These are phyloP conservation scores for Macrolepiota fuliginosa DNA, from an alignment of 768 basidiomycete species.

Conservation along the genomic window DNA sequence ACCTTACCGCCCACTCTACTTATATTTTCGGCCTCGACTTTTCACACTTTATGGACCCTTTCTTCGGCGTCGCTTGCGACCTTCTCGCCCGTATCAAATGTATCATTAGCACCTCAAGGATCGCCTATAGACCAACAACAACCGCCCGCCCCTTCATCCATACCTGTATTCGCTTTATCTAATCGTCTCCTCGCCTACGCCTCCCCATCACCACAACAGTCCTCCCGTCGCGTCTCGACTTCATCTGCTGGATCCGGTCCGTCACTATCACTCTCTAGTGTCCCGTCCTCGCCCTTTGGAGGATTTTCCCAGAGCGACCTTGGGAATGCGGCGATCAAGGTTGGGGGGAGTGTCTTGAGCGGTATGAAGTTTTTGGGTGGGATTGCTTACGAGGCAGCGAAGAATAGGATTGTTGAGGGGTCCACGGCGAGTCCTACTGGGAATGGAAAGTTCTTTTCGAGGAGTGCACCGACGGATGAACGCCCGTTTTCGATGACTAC, in stretches of 20 bases:
- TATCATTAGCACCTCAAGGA: conserved; percentile 14
- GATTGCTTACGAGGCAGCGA: conserved; percentile 53
- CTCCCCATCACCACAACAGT: conserved; percentile 17
- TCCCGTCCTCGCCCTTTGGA: conserved; percentile 12
- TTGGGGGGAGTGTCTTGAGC: conserved; percentile 60
- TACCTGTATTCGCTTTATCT: conserved; percentile 60
- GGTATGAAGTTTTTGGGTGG: conserved; percentile 66
- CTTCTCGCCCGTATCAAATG: conserved; percentile 34
- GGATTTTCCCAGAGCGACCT: conserved; percentile 42
- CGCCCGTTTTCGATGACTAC: not conserved
- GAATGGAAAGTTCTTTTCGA: conserved; percentile 46
- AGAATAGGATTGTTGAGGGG: conserved; percentile 27
- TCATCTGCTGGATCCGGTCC: conserved; percentile 14
- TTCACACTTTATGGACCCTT: conserved; percentile 50
- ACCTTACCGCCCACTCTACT: conserved; percentile 51
- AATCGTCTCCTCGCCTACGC: conserved; percentile 64
- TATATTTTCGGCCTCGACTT: conserved; percentile 54
- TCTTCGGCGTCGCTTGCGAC: conserved; percentile 42
- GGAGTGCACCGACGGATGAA: conserved; percentile 54
- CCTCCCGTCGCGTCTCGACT: not conserved
- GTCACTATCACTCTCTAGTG: conserved; percentile 20
- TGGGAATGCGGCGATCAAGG: conserved; percentile 52
- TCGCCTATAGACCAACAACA: not conserved
- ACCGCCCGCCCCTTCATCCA: conserved; percentile 18
- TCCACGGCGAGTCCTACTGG: not conserved